Percentiles rank a stretch among this genome's conserved stretches.
phyloP scores from a whole-genome alignment of 163 green algal genomes.

The Prototheca stagnorum region DNA sequence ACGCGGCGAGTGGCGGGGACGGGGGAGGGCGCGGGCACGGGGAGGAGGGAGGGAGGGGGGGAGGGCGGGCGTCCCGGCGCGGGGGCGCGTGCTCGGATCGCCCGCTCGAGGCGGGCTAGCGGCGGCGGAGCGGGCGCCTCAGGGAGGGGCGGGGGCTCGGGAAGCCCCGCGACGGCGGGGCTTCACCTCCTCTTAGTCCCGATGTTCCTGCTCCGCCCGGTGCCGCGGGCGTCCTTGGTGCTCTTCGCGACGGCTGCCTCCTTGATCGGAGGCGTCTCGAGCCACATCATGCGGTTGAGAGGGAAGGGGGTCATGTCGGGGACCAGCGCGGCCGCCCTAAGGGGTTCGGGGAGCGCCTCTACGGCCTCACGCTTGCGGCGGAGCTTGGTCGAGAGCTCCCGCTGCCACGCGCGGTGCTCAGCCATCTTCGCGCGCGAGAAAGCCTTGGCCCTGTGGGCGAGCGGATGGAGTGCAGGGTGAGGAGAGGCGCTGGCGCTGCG shows the following conservation, averaged over 20 bases:
- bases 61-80: too few species aligned
- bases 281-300: conserved; percentile 19
- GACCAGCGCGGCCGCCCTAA: conserved; percentile 1
- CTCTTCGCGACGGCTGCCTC: neutral
- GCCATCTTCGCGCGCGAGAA: conserved; percentile 25
- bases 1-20: too few species aligned
- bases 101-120: too few species aligned
- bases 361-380: conserved; percentile 33
- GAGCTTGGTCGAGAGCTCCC: conserved; percentile 23
- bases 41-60: too few species aligned
- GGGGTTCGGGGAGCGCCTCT: conserved; percentile 10
- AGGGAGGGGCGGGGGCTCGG: too few species aligned
- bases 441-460: conserved; percentile 16
- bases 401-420: conserved; percentile 29
- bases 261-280: conserved; percentile 22
- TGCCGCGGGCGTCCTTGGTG: neutral
- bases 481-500: too few species aligned
- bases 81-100: too few species aligned
- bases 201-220: conserved; percentile 1
- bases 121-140: too few species aligned
- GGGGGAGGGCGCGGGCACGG: too few species aligned
- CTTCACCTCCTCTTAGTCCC: conserved; percentile 16
- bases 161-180: too few species aligned
- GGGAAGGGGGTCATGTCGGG: conserved; percentile 9
- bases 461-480: too few species aligned